Evolutionary conservation across 75 land plant genomes (phyloP).

Genomic region (Ceratopteris richardii): DNA sequence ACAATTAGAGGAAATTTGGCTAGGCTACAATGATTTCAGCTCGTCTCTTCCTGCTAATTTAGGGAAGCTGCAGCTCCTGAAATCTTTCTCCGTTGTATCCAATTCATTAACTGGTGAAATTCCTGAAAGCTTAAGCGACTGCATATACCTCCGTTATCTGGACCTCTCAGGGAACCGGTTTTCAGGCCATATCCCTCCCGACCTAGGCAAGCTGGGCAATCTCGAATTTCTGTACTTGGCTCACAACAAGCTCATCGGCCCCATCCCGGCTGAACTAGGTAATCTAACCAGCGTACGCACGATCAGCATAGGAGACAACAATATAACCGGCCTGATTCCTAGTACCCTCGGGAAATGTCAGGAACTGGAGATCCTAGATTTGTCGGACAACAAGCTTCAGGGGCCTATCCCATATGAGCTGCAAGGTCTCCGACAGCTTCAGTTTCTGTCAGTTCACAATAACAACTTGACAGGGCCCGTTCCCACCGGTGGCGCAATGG

Average conservation of each 20-base stretch:
- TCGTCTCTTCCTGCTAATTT: conserved; percentile 19
- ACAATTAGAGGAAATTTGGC: conserved; percentile 7
- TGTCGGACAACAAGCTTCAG: conserved; percentile 43
- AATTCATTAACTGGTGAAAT: conserved; percentile 58
- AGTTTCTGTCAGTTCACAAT: conserved; percentile 45
- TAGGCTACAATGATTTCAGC: conserved; percentile 17
- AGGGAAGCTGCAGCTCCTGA: conserved; percentile 28
- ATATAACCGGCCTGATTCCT: conserved; percentile 54
- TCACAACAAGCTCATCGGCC: conserved; percentile 31
- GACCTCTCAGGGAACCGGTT: conserved; percentile 30
- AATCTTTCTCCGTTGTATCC: conserved; percentile 56
- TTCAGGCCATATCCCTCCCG: conserved; percentile 22
- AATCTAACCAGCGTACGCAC: conserved; percentile 39
- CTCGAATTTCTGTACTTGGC: conserved; percentile 30
- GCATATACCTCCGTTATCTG: conserved; percentile 44
- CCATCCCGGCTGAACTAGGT: conserved; percentile 38
- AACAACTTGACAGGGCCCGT: conserved; percentile 53
- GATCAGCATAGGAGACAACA: conserved; percentile 63
- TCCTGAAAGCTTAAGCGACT: conserved; percentile 20
- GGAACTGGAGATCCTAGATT: conserved; percentile 35
- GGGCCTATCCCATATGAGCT: conserved; percentile 57
- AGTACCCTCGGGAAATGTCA: conserved; percentile 2
- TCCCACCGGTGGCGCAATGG: conserved; percentile 24
- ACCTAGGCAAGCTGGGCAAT: conserved; percentile 9
- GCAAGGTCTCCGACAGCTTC: conserved; percentile 31